Evolutionary conservation across 345 rosid species (phyloP), one percentile per base, ranked within the genome.

Genomic region (Psidium guajava): DNA sequence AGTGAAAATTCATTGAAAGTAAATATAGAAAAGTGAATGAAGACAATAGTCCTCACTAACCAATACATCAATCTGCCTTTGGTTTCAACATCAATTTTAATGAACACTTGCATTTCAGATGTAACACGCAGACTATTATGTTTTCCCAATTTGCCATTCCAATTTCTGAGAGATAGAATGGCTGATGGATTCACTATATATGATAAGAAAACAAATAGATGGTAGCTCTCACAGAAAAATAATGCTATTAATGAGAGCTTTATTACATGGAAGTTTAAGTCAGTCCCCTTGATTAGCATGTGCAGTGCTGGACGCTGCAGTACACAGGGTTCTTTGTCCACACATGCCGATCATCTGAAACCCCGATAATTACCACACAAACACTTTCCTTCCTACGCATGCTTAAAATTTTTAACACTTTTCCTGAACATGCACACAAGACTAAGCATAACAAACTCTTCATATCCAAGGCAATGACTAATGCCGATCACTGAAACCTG

Each of bases 281-380:
- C 75, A 64, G 75, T 64, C 75, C 11, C 44, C 75, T 32, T 3
- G 75, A 64, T 32, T 64, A 32, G 44, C 44, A 8, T 64, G 77
- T 16, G 77, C 77, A 28, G 77, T 24, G 36, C 10, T 16, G 13
- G 47, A 69, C 24, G 77, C 77, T 69, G 77, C 77, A 69, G 77
- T 22, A 69, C 77, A 32, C 47, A 8, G 25, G 77, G 40, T 3
- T 32, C 25, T 69, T 32, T 69, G 47, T 40, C 25, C 47, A 18
- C 0, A 0, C 25, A 69, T 32, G 16, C 18, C 9, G 13, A 40
- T 1, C 0, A 0, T 36, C 13, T 18, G 0, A 69, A 69, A 69
- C 47, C 77, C 47, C 1, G 7, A 69, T 69, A 69, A 69, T 18
- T 32, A 32, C 47, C 47, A 69, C 77, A 69, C 47, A 54, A 54